These are phyloP conservation scores for Triangularia verruculosa DNA, from an alignment of 2,329 filamentous ascomycete species.

Conservation along the genomic window DNA sequence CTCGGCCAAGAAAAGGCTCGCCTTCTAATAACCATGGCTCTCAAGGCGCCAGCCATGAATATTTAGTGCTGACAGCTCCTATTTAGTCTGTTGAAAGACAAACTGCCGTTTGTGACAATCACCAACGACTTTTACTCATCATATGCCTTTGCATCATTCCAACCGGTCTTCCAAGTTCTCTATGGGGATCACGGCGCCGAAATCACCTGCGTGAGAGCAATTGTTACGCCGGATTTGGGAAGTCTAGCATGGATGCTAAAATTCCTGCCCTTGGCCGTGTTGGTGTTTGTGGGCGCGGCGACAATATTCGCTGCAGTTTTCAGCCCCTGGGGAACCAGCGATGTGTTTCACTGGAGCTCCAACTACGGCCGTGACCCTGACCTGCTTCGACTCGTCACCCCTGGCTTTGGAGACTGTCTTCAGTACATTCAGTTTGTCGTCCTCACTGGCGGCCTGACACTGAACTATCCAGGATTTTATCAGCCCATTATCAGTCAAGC, in stretches of 20 bases:
- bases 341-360: slow-evolving; percentile 94
- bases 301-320: slow-evolving; percentile 82
- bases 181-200: slow-evolving; percentile 79
- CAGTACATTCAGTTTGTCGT: slow-evolving; percentile 95
- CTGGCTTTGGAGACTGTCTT: slow-evolving; percentile 92
- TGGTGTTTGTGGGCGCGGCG: slow-evolving; percentile 76
- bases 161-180: slow-evolving; percentile 68
- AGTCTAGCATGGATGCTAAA: slow-evolving; percentile 64
- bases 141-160: slow-evolving; percentile 82
- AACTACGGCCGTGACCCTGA: slow-evolving; percentile 96
- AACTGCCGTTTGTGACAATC: slow-evolving; percentile 70
- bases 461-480: slow-evolving; percentile 91
- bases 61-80: not conserved
- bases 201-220: slow-evolving; percentile 78
- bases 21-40: slow-evolving; percentile 6
- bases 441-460: slow-evolving; percentile 78
- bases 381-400: slow-evolving; percentile 84
- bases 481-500: slow-evolving; percentile 86
- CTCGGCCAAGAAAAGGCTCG: slow-evolving; percentile 18
- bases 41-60: not conserved
- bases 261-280: slow-evolving; percentile 73
- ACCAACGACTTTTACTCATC: slow-evolving; percentile 72
- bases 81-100: slow-evolving; percentile 31
- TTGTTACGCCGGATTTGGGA: slow-evolving; percentile 80
- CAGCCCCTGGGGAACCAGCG: slow-evolving; percentile 89